Evolutionary conservation across 805 yeast genomes (phyloP).

Genomic region (Lipomyces oligophaga): DNA sequence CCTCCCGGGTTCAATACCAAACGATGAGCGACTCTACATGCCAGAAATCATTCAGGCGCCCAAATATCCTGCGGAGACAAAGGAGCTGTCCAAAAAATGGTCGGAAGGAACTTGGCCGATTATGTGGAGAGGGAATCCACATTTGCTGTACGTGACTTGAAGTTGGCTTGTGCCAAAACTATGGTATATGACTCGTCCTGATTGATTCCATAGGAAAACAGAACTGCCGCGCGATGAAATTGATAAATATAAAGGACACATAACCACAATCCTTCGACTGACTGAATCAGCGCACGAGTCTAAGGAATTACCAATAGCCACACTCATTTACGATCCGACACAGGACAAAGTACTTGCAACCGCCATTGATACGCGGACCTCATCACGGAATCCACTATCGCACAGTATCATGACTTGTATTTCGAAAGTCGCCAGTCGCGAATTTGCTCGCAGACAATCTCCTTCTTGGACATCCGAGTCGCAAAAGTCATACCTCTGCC

Average conservation of each 20-base stretch:
- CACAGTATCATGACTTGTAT: constrained; percentile 79
- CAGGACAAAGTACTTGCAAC: constrained; percentile 43
- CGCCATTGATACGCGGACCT: constrained; percentile 42
- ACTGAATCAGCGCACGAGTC: constrained; percentile 29
- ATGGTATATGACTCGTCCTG: neutral
- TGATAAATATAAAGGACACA: constrained; percentile 39
- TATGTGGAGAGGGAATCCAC: constrained; percentile 89
- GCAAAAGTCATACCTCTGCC: constrained; percentile 59
- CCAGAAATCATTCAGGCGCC: constrained; percentile 47
- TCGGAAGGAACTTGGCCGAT: constrained; percentile 74
- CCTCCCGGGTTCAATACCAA: neutral
- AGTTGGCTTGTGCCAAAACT: neutral
- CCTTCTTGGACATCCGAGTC: neutral
- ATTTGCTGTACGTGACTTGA: constrained; percentile 30
- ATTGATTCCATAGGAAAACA: constrained; percentile 48
- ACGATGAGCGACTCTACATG: constrained; percentile 6
- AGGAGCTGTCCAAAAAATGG: constrained; percentile 66
- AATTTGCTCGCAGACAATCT: constrained; percentile 42
- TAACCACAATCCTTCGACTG: constrained; percentile 34
- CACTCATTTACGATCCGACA: constrained; percentile 61
- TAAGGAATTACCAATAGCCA: constrained; percentile 46
- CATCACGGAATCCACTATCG: constrained; percentile 48
- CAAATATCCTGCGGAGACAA: constrained; percentile 59
- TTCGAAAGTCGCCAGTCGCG: constrained; percentile 55
- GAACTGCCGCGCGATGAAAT: constrained; percentile 50